Percentiles rank a stretch among this genome's conserved stretches.
Conservation (phyloP, 768 basidiomycete species). For the Ramaria sp. region DNA sequence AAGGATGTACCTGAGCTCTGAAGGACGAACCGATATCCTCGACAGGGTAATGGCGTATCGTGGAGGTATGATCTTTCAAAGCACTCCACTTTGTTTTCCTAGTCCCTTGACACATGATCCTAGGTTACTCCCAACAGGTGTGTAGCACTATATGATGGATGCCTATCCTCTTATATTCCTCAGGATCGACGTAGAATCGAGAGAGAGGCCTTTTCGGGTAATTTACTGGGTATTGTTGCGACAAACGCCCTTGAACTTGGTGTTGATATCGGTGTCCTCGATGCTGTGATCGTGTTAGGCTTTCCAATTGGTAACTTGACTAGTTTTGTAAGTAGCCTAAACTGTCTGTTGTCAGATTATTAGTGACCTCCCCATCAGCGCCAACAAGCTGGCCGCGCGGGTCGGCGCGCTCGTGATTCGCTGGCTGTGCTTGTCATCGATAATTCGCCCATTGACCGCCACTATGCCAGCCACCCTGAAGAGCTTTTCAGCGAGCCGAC, state of each 20-base stretch:
- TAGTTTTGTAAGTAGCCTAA: constrained; percentile 50
- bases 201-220: constrained; percentile 75
- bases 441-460: constrained; percentile 52
- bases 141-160: not conserved
- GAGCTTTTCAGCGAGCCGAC: constrained; percentile 55
- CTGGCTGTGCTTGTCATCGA: constrained; percentile 68
- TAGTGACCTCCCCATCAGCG: constrained; percentile 32
- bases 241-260: constrained; percentile 89
- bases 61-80: constrained; percentile 43
- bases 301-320: constrained; percentile 65
- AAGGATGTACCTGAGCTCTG: constrained; percentile 55
- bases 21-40: constrained; percentile 68
- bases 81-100: not conserved
- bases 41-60: constrained; percentile 73
- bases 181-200: constrained; percentile 81
- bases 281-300: constrained; percentile 82
- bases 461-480: constrained; percentile 60
- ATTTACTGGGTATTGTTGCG: constrained; percentile 75
- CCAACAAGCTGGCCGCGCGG: constrained; percentile 85
- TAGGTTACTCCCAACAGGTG: constrained; percentile 69
- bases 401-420: constrained; percentile 70
- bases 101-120: not conserved
- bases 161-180: not conserved
- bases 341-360: not conserved
- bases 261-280: constrained; percentile 82